These are phyloP conservation scores for Leishmania turanica DNA, from an alignment of 208 protist species.

Conservation along the genomic window DNA sequence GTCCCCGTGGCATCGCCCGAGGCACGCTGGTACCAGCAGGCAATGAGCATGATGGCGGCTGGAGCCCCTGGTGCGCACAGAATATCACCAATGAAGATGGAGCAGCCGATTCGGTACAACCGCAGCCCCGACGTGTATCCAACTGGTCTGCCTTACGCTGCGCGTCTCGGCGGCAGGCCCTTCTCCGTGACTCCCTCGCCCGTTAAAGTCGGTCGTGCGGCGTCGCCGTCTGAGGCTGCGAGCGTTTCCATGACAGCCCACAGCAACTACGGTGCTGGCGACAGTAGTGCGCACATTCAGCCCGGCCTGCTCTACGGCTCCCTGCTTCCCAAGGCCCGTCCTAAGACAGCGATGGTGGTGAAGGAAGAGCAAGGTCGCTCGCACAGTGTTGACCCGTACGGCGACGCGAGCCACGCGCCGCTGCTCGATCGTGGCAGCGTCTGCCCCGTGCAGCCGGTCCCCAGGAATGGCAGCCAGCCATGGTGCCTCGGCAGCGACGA, in stretches of 20 bases:
- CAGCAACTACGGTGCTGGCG: constrained; percentile 1
- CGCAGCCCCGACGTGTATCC: background rate
- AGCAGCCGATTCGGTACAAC: background rate
- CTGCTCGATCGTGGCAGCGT: constrained; percentile 19
- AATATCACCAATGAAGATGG: background rate
- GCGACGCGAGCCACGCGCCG: constrained; percentile 19
- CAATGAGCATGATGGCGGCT: background rate
- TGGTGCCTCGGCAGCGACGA: background rate
- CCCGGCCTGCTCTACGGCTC: constrained; percentile 64
- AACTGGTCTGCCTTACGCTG: background rate
- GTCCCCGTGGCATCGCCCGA: constrained; percentile 23
- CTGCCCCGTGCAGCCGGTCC: constrained; percentile 8
- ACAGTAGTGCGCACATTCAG: constrained; percentile 30
- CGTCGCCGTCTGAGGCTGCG: constrained; percentile 17
- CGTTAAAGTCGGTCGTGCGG: background rate
- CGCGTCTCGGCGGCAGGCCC: background rate
- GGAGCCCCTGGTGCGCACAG: background rate
- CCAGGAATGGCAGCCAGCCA: background rate
- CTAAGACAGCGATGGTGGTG: constrained; percentile 47
- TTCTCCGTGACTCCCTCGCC: background rate
- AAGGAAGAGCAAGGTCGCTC: constrained; percentile 20
- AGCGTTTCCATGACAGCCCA: background rate
- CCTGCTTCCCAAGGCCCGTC: constrained; percentile 44
- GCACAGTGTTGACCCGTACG: constrained; percentile 24
- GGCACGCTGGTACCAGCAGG: constrained; percentile 2